Evolutionary conservation across 75 land plant genomes (phyloP).

Genomic region (Sequoia sempervirens): DNA sequence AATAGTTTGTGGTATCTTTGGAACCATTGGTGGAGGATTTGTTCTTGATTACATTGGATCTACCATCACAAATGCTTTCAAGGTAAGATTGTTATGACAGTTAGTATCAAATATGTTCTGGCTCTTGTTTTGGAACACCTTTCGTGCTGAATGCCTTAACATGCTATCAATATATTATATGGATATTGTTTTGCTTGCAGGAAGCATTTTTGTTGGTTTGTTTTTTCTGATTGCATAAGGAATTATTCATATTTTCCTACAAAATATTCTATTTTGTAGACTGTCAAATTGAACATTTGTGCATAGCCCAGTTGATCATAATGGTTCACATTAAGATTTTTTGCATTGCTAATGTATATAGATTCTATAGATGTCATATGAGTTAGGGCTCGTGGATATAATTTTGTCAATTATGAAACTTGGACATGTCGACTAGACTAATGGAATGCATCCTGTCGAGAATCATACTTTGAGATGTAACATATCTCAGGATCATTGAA

Average conservation of each 20-base stretch:
- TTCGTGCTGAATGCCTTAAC: neutral
- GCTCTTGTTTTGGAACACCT: neutral
- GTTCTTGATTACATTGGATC: slow-evolving; percentile 71
- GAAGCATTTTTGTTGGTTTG: neutral
- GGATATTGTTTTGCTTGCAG: neutral
- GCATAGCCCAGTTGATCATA: neutral
- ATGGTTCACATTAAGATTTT: neutral
- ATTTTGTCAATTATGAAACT: neutral
- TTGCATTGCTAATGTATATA: neutral
- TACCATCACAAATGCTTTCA: slow-evolving; percentile 78
- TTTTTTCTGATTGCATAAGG: neutral
- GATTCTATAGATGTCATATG: neutral
- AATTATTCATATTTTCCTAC: neutral
- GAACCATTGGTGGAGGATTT: slow-evolving; percentile 79
- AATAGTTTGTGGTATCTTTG: slow-evolving; percentile 79
- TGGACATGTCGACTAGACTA: neutral
- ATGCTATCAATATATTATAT: neutral
- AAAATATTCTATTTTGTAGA: neutral
- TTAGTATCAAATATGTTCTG: neutral
- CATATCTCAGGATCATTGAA: neutral
- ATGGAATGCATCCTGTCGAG: too few species aligned
- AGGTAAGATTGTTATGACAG: slow-evolving; percentile 46
- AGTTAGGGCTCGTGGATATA: neutral
- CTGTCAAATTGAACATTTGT: neutral
- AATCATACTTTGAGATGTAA: neutral